Conservation (phyloP, 2,329 filamentous ascomycete genomes). For the Bipolaris gigantea region DNA sequence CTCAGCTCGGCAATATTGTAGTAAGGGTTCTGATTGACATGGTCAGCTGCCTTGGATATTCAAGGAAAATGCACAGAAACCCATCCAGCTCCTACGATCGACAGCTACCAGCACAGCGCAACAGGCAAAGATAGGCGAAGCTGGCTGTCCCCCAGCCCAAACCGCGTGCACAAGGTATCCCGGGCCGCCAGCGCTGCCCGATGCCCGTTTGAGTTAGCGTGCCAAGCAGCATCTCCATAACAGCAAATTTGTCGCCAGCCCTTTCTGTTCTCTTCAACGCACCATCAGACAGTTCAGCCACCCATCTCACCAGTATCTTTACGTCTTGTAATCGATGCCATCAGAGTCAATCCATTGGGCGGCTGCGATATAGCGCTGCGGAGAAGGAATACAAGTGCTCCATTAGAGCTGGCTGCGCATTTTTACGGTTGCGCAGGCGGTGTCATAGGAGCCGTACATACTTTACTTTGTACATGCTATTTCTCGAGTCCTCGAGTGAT, state of each 20-base stretch:
- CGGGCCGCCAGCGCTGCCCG: background rate
- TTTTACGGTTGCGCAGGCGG: conserved; percentile 71
- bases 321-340: conserved; percentile 44
- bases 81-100: background rate
- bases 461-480: background rate
- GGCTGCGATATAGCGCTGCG: conserved; percentile 64
- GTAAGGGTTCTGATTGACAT: background rate
- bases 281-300: conserved; percentile 47
- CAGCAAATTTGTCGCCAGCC: conserved; percentile 19
- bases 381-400: conserved; percentile 59
- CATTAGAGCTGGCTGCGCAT: conserved; percentile 75
- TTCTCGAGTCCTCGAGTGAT: background rate
- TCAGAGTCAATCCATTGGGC: conserved; percentile 38
- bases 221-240: conserved; percentile 20
- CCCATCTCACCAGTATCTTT: conserved; percentile 42
- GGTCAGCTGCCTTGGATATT: background rate
- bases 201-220: background rate
- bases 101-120: background rate
- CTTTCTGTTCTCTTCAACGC: conserved; percentile 32
- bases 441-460: conserved; percentile 82
- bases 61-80: background rate
- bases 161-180: background rate
- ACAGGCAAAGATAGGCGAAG: background rate
- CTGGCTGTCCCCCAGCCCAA: no score
- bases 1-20: background rate